phyloP scores from a whole-genome alignment of 2,329 filamentous ascomycete genomes.

The Tolypocladium cylindrosporum region DNA sequence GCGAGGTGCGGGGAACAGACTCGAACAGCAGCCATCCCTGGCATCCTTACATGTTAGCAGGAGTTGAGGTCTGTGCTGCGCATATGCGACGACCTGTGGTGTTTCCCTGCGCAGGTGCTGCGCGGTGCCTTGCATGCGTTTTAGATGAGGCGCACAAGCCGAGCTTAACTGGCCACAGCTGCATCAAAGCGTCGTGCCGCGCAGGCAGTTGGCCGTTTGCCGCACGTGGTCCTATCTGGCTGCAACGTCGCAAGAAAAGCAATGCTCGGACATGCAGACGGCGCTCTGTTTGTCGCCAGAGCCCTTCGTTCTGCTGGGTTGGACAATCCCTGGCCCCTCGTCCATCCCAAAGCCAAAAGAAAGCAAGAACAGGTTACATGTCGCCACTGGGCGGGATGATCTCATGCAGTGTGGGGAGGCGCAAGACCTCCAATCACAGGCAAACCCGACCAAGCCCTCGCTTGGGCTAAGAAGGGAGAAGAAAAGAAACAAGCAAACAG shows the following conservation, averaged over 20 bases:
- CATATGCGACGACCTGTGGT: background rate
- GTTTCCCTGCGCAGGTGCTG: background rate
- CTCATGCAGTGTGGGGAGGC: background rate
- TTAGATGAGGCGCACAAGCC: background rate
- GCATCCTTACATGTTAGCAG: background rate
- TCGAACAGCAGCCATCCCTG: background rate
- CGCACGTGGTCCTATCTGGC: background rate
- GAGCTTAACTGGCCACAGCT: background rate
- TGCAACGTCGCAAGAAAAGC: background rate
- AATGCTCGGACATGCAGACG: background rate
- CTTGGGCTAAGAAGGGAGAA: background rate
- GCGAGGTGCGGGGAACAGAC: background rate
- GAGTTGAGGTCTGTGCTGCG: background rate
- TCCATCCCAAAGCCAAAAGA: background rate
- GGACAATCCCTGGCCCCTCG: background rate
- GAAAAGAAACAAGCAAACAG: background rate
- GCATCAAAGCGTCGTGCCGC: background rate
- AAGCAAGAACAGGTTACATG: background rate
- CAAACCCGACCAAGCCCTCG: too few species aligned
- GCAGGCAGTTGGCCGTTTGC: background rate
- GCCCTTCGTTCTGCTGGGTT: background rate
- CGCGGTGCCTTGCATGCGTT: background rate
- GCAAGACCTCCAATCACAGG: background rate
- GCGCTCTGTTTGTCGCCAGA: background rate
- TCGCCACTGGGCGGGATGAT: background rate